Evolutionary conservation across 2,329 filamentous ascomycete species (phyloP).

Genomic region (Pseudocercospora musae): DNA sequence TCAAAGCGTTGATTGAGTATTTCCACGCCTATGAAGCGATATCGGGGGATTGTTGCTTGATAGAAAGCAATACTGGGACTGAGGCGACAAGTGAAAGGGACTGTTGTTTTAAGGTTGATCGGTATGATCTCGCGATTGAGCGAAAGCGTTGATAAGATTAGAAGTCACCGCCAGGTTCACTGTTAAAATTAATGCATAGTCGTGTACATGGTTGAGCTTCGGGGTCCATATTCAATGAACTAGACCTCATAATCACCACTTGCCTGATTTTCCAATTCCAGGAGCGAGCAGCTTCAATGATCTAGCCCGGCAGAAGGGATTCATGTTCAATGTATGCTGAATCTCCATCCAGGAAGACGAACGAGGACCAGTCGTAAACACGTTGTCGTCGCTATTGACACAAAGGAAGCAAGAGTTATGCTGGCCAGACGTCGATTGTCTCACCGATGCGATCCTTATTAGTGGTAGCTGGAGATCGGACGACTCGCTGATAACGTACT

Average conservation of each 20-base stretch:
- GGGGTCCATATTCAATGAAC: neutral
- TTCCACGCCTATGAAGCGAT: neutral
- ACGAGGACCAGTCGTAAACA: neutral
- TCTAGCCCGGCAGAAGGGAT: too few relatives aligned
- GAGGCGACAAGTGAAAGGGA: neutral
- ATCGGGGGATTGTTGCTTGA: neutral
- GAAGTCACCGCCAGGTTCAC: too few relatives aligned
- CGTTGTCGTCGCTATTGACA: neutral
- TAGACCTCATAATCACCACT: neutral
- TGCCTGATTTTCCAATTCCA: neutral
- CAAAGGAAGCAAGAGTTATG: neutral
- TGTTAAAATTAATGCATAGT: too few relatives aligned
- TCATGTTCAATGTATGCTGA: neutral
- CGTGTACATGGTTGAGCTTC: too few relatives aligned
- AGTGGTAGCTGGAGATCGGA: neutral
- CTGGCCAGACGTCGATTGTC: neutral
- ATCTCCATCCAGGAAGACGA: neutral
- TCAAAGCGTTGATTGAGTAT: neutral
- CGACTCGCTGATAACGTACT: neutral
- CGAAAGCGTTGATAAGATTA: neutral
- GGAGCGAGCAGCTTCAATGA: neutral
- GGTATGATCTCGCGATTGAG: neutral
- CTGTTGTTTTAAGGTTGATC: neutral
- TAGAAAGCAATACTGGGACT: neutral
- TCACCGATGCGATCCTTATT: neutral